Evolutionary conservation across 1,284 basidiomycete genomes (phyloP).

Genomic region (Stereum hirsutum): DNA sequence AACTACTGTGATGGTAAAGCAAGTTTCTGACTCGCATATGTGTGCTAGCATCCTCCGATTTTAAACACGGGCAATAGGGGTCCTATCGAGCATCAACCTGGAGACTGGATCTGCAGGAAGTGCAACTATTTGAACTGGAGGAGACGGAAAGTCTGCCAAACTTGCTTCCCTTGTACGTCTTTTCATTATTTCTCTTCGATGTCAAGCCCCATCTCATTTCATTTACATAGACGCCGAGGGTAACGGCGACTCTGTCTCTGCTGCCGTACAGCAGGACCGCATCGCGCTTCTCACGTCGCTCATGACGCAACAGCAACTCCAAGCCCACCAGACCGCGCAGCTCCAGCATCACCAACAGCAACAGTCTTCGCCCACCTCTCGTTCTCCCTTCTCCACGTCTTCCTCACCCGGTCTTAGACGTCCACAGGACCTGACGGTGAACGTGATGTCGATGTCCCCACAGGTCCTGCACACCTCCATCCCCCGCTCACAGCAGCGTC

Average conservation of each 20-base stretch:
- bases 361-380: constrained; percentile 20
- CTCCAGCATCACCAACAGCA: constrained; percentile 9
- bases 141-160: constrained; percentile 80
- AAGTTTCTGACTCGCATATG: constrained; percentile 5
- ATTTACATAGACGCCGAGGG: constrained; percentile 60
- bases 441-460: neutral
- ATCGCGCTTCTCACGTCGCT: constrained; percentile 67
- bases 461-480: constrained; percentile 1
- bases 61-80: constrained; percentile 85
- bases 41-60: constrained; percentile 64
- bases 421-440: neutral
- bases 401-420: constrained; percentile 5
- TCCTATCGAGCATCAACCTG: constrained; percentile 79
- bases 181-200: constrained; percentile 7
- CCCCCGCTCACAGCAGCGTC: constrained; percentile 1
- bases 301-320: constrained; percentile 24
- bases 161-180: constrained; percentile 70
- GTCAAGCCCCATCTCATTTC: constrained; percentile 9
- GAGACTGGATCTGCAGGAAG: constrained; percentile 83
- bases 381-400: constrained; percentile 11
- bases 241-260: constrained; percentile 75
- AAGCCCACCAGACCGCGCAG: neutral
- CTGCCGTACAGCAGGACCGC: constrained; percentile 73
- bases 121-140: constrained; percentile 86
- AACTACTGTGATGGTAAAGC: neutral